Evolutionary conservation across 2,329 filamentous ascomycete genomes (phyloP).

Genomic region (Colletotrichum trifolii): DNA sequence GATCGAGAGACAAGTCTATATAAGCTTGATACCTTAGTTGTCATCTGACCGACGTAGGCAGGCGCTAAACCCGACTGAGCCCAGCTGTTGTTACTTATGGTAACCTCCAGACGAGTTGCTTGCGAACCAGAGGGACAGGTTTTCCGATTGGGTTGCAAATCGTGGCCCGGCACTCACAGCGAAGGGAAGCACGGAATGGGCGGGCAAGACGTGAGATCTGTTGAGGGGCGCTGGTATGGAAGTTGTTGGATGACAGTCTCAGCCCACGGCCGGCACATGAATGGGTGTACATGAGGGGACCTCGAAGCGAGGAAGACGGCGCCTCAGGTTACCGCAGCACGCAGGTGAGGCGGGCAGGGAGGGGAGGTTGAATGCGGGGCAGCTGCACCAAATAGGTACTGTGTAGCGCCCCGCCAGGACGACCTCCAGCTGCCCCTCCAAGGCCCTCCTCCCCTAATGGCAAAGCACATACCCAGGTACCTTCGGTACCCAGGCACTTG

Average conservation of each 20-base stretch:
- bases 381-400: conserved; percentile 30
- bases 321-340: conserved; percentile 13
- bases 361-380: conserved; percentile 34
- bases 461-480: neutral
- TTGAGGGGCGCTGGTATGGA: conserved; percentile 21
- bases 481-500: neutral
- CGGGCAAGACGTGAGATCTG: conserved; percentile 29
- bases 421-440: no score
- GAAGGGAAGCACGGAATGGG: conserved; percentile 13
- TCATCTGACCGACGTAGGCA: no score
- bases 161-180: conserved; percentile 10
- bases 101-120: no score
- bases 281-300: no score
- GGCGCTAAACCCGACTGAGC: no score
- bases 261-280: conserved; percentile 15
- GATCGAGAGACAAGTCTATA: no score
- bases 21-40: no score
- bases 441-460: neutral
- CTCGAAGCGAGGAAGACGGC: neutral
- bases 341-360: neutral
- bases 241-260: conserved; percentile 35
- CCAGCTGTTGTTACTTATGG: no score
- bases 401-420: conserved; percentile 27
- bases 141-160: conserved; percentile 15
- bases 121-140: no score